Conservation (phyloP, 2,329 filamentous ascomycete genomes). For the Diaporthe amygdali region DNA sequence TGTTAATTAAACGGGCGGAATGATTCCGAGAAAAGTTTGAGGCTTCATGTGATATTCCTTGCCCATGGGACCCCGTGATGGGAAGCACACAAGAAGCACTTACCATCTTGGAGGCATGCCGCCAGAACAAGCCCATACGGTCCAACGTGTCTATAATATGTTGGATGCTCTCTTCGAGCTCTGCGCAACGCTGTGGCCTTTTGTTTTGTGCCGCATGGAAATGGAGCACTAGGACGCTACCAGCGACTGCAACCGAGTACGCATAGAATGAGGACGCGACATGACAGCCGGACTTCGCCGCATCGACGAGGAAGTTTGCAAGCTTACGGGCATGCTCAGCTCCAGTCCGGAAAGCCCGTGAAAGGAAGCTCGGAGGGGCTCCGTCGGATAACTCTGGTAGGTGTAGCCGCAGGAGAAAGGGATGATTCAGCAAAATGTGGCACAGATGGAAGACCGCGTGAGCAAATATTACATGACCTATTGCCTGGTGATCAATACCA, state of each 20-base stretch:
- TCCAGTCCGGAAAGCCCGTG: not conserved
- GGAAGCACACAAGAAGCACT: not conserved
- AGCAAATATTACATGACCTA: not conserved
- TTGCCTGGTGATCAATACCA: not conserved
- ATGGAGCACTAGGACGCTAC: not conserved
- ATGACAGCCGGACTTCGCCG: not conserved
- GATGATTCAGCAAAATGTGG: not conserved
- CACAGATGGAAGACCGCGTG: not conserved
- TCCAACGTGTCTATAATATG: not conserved
- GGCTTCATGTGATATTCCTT: not conserved
- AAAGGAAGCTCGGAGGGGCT: not conserved
- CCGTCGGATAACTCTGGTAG: not conserved
- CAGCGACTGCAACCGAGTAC: not conserved
- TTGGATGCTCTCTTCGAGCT: not conserved
- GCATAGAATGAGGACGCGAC: not conserved
- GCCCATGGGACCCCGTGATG: no score
- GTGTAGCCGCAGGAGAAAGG: not conserved
- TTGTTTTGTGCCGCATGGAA: not conserved
- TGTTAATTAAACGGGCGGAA: not conserved
- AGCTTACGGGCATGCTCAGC: not conserved
- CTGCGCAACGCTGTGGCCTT: not conserved
- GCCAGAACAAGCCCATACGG: not conserved
- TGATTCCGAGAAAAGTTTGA: not conserved
- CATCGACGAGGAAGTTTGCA: not conserved
- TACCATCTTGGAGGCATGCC: not conserved